These are phyloP conservation scores for Entoloma clypeatum DNA, from an alignment of 1,284 basidiomycete species.

Conservation along the genomic window DNA sequence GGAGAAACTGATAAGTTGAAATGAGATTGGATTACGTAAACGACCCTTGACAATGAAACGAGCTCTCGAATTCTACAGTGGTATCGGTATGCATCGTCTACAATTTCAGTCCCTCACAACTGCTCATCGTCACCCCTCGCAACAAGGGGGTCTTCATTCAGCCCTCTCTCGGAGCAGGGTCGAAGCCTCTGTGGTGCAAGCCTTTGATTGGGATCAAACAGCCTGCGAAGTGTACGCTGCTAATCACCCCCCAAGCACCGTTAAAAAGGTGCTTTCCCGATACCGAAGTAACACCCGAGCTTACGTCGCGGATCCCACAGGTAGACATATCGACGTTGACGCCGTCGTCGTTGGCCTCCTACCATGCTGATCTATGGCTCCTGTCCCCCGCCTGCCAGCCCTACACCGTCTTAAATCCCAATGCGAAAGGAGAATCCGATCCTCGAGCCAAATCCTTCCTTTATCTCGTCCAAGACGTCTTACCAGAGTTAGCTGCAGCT, in stretches of 20 bases:
- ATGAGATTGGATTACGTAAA: conserved; percentile 15
- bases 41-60: conserved; percentile 20
- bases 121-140: no score
- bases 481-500: conserved; percentile 50
- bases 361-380: conserved; percentile 61
- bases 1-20: conserved; percentile 16
- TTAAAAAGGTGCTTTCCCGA: conserved; percentile 43
- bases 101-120: no score
- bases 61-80: conserved; percentile 74
- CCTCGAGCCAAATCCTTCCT: conserved; percentile 74
- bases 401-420: conserved; percentile 72
- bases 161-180: conserved; percentile 55
- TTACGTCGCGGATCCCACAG: conserved; percentile 31
- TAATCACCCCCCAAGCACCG: conserved; percentile 47
- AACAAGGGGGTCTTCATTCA: conserved; percentile 65
- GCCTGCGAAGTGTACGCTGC: conserved; percentile 63
- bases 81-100: conserved; percentile 56
- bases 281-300: neutral
- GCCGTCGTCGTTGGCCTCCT: conserved; percentile 39
- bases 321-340: conserved; percentile 59
- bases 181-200: conserved; percentile 47
- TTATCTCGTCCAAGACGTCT: conserved; percentile 59
- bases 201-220: conserved; percentile 75
- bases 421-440: conserved; percentile 63
- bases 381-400: conserved; percentile 78